phyloP scores from a whole-genome alignment of 805 yeast genomes.

The Lachancea fermentati region DNA sequence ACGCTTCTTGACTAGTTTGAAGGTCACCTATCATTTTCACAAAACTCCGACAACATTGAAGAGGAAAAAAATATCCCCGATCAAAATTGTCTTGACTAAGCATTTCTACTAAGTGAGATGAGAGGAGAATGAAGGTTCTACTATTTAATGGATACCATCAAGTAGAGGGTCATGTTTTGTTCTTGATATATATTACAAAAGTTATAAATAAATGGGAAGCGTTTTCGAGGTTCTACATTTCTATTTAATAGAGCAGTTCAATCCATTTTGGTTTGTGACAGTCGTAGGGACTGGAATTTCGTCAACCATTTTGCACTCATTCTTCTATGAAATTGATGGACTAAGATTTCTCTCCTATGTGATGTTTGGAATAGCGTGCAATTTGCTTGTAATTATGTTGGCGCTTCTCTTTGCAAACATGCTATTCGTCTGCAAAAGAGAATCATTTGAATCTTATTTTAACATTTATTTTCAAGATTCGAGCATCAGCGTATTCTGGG shows the following conservation, averaged over 20 bases:
- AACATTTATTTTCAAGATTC: conserved; percentile 36
- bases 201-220: no score
- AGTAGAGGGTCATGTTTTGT: no score
- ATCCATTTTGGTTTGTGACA: conserved; percentile 60
- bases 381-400: conserved; percentile 41
- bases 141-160: no score
- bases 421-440: conserved; percentile 24
- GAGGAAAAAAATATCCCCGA: no score
- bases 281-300: conserved; percentile 84
- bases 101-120: no score
- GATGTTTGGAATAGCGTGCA: conserved; percentile 54
- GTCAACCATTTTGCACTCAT: conserved; percentile 51
- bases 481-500: conserved; percentile 56
- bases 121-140: no score
- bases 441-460: conserved; percentile 17
- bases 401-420: conserved; percentile 39
- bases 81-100: no score
- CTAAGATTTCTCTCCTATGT: conserved; percentile 50
- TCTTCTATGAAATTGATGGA: conserved; percentile 64
- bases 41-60: no score
- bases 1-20: no score
- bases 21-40: no score
- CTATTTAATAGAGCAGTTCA: conserved; percentile 22
- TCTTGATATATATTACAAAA: no score
- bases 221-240: conserved; percentile 1